Base-by-base conservation (phyloP, 2,329 filamentous ascomycete species). In the Fusarium cyanostomum region DNA sequence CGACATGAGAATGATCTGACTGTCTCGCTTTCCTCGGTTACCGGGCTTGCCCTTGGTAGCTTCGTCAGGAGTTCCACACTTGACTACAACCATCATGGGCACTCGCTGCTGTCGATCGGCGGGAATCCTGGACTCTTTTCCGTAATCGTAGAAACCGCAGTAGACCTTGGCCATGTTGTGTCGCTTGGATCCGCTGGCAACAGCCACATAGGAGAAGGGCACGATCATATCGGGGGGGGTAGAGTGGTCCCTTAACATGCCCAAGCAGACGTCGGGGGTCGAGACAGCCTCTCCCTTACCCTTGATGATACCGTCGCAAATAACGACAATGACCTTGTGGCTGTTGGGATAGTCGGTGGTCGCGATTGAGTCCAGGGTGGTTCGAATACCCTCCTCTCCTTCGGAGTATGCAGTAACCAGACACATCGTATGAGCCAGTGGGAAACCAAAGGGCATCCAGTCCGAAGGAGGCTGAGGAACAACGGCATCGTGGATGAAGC, bases 81-180 rank as follows among this genome's bases (percentile, higher is more conserved):
- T 99, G 75, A 97, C 92, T 52, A 99, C 85, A 12, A 95, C 86
- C 84, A 99, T 93, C 93, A 99, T 97, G 3, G 95, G 96, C 24
- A 99, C 94, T 55, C 95, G 91, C 79, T 98, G 94, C 78, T 98
- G 95, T 78, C 94, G 95, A 61, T 96, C 92, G 2, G 82, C 67
- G 1, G 94, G 90, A 61, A 99, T 91, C 49, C 85, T 80, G 10
- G 92, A 96, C 66, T 91, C 84, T 58, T 85, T 80, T 50, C 96
- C 95, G 72, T 98, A 99, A 77, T 98, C 92, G 79, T 99, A 99
- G 82, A 98, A 99, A 39, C 96, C 96, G 54, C 94, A 90, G 78
- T 98, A 97, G 56, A 98, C 88, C 83, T 98, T 97, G 70, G 95
- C 94, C 95, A 98, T 99, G 79, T 98, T 99, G 86, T 99, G 96